A percentile compares a stretch with the other conserved stretches of the same genome.
Evolutionary conservation across 768 basidiomycete genomes (phyloP).

Genomic region (Galerina sulciceps): DNA sequence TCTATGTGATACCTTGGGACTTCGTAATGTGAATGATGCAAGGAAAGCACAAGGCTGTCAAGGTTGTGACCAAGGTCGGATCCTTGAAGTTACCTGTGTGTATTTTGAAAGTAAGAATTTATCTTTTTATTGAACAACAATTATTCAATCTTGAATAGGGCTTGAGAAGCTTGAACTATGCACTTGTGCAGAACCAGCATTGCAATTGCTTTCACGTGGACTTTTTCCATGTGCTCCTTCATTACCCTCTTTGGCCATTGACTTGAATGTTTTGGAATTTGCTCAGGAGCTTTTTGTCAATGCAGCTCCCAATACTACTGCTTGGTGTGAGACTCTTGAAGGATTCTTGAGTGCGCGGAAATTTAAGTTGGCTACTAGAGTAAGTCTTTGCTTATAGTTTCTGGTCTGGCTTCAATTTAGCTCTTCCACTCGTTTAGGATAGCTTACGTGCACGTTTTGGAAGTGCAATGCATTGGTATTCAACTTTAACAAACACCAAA

Average conservation of each 20-base stretch:
- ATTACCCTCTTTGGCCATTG: conserved; percentile 33
- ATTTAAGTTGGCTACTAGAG: conserved; percentile 23
- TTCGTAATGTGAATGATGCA: too few species aligned
- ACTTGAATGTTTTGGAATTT: conserved; percentile 33
- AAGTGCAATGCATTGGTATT: conserved; percentile 31
- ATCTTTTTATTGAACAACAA: conserved; percentile 6
- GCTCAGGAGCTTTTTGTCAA: conserved; percentile 27
- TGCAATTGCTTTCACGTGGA: background rate
- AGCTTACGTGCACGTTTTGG: conserved; percentile 25
- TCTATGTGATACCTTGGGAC: too few species aligned
- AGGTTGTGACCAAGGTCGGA: background rate
- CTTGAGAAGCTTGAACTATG: conserved; percentile 7
- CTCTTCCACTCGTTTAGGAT: conserved; percentile 12
- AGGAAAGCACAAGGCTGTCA: background rate
- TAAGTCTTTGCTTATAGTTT: background rate
- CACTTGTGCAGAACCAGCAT: conserved; percentile 9
- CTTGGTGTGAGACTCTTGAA: conserved; percentile 29
- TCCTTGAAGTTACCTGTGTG: conserved; percentile 8
- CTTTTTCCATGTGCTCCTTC: conserved; percentile 24
- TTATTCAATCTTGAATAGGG: background rate
- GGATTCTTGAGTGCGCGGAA: conserved; percentile 20
- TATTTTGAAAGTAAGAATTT: conserved; percentile 12
- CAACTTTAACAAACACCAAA: conserved; percentile 6
- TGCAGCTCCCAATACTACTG: conserved; percentile 17
- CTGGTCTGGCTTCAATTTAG: background rate